These are phyloP conservation scores for Torulaspora globosa DNA, from an alignment of 1,139 yeast genomes.

Conservation along the genomic window DNA sequence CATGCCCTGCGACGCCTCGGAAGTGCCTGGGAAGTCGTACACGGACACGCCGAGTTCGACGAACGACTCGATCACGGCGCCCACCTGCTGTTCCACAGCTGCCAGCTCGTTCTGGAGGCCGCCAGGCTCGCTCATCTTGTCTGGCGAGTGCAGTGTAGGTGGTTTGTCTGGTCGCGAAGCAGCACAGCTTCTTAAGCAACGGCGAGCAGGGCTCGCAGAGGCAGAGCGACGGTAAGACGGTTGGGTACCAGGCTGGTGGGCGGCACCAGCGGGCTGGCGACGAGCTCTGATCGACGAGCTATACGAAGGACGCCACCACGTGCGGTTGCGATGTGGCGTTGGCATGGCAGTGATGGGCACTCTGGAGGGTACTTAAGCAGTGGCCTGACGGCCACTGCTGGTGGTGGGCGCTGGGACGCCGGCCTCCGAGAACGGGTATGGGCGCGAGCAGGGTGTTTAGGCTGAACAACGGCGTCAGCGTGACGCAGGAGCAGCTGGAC, in stretches of 20 bases:
- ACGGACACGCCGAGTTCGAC: constrained; percentile 87
- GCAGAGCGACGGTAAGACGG: too few relatives aligned
- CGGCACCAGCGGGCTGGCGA: too few relatives aligned
- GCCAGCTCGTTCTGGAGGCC: constrained; percentile 41
- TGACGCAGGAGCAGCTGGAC: constrained; percentile 50
- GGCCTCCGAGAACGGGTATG: too few relatives aligned
- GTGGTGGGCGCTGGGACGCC: not conserved
- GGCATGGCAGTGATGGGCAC: not conserved
- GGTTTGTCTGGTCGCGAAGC: too few relatives aligned
- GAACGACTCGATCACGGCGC: constrained; percentile 73
- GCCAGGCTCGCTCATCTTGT: constrained; percentile 8
- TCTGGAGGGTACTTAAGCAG: not conserved
- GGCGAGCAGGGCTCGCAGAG: too few relatives aligned
- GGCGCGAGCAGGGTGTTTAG: constrained; percentile 12
- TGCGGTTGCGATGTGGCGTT: constrained; percentile 3
- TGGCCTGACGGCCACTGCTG: not conserved
- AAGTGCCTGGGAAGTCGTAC: constrained; percentile 89
- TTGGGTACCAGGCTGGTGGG: too few relatives aligned
- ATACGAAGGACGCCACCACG: not conserved
- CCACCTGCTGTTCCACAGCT: constrained; percentile 57
- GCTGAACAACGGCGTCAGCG: constrained; percentile 31
- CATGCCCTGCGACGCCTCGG: constrained; percentile 56
- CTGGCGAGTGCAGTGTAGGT: too few relatives aligned
- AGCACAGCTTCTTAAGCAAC: too few relatives aligned
- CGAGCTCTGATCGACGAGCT: too few relatives aligned